phyloP scores from a whole-genome alignment of 2,329 filamentous ascomycete genomes.

The Mollisia scopiformis region DNA sequence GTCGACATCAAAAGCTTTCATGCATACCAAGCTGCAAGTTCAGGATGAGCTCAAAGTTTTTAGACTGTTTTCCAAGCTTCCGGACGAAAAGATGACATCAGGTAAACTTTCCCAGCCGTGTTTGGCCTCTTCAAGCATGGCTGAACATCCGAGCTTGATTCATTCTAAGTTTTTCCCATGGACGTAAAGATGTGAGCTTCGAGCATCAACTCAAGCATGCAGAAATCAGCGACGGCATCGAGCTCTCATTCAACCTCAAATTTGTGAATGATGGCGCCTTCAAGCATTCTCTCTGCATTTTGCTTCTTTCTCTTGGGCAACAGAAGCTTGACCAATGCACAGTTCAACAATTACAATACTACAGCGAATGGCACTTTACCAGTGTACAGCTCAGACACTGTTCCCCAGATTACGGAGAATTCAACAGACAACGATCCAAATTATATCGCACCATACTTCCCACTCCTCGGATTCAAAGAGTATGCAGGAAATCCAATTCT shows the following conservation, averaged over 20 bases:
- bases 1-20: background rate
- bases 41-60: background rate
- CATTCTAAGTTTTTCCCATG: background rate
- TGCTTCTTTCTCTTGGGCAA: background rate
- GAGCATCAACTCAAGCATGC: background rate
- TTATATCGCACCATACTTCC: constrained; percentile 25
- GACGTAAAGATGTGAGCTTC: background rate
- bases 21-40: background rate
- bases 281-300: background rate
- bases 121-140: background rate
- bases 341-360: constrained; percentile 2
- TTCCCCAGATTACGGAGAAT: constrained; percentile 11
- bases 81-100: background rate
- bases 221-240: background rate
- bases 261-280: background rate
- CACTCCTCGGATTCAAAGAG: constrained; percentile 23
- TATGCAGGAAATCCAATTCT: constrained; percentile 27
- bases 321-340: background rate
- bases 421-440: constrained; percentile 19
- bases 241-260: too few species aligned
- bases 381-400: constrained; percentile 12
- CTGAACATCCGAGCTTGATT: background rate
- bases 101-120: background rate
- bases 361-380: constrained; percentile 5
- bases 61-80: background rate